Base-by-base conservation (phyloP, 2,329 filamentous ascomycete genomes). In the Fusarium pininemorale region DNA sequence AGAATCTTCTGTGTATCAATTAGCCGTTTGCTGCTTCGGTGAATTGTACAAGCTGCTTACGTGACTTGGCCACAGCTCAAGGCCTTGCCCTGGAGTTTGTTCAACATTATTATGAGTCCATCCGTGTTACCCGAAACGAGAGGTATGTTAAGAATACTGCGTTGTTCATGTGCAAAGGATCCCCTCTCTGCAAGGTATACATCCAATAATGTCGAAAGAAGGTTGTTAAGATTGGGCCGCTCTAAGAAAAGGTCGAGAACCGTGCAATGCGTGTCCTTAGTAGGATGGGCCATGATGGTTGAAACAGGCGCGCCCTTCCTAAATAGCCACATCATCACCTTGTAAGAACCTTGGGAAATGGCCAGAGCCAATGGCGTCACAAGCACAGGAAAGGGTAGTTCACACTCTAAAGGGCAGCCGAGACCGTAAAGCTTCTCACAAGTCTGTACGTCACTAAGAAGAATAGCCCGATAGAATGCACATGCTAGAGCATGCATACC, bases 301-400 rank as follows among this genome's bases (percentile, higher is more conserved):
- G 45, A 54, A 24, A 54, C 26, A 16, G 45, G 13, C 4, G 16
- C 18, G 7, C 5, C 9, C 18, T 4, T 54, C 3, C 10, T 6
- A 8, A 51, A 26, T 8, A 60, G 11, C 26, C 35, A 60, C 2
- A 8, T 1, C 3, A 39, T 28, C 26, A 41, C n/a, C 24, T 4
- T 16, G 5, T 26, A n/a, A 7, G 20, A 38, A 7, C 9, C 12
- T 12, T 41, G 16, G 9, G 37, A 16, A 7, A 54, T 41, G 6
- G 35, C 16, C 2, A 60, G 10, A 11, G 13, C 32, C 2, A 60
- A 26, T 15, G 57, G 57, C 3, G 45, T 60, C 26, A 53, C 2
- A 18, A 6, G 1, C 20, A 8, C 6, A 15, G 7, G 18, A 20
- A 15, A 15, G 10, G 26, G 24, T 0, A 22, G 7, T 5, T 60